Base-by-base conservation (phyloP, 768 basidiomycete species). In the Russula foetens region DNA sequence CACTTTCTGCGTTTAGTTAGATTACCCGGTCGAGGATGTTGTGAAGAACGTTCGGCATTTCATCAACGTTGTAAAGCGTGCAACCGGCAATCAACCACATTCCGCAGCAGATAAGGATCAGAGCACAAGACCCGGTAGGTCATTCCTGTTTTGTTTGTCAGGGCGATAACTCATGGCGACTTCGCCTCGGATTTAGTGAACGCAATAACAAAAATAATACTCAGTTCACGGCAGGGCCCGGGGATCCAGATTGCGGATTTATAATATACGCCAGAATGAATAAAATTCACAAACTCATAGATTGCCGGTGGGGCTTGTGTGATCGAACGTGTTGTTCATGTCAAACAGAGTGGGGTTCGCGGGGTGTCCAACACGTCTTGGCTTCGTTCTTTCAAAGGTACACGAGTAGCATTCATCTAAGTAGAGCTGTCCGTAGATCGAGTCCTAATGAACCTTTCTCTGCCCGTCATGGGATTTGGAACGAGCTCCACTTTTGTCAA, bases 181-280 rank as follows among this genome's bases (percentile, higher is more conserved):
- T n/a, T 57, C 9, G 29, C 14, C 33, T 39, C 62, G 33, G n/a
- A n/a, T n/a, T 4, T 64, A 90, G 89, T 84, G 53, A 91, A 86
- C 39, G 77, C 84, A 9, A 90, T 97, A 68, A 79, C 76, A n/a
- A 85, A 84, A 65, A 88, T 94, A 24, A 78, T 91, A 67, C 81
- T 97, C 43, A 95, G 91, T 71, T 89, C 92, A 26, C 82, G 81
- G 29, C 86, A 87, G 67, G 92, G 92, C 19, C 94, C 93, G n/a
- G 88, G 90, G 17, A 94, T 97, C 71, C 87, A 83, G 67, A 81
- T 97, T 72, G 81, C 83, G 57, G 93, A 94, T 76, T 77, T 81
- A 62, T 90, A 80, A 72, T 61, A 23, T 23, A 56, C 15, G 24
- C 33, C n/a, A 11, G 41, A 23, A 38, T 7, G n/a, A 52, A n/a